Evolutionary conservation across 257 asterid species (phyloP).

Genomic region (Osmanthus fragrans): DNA sequence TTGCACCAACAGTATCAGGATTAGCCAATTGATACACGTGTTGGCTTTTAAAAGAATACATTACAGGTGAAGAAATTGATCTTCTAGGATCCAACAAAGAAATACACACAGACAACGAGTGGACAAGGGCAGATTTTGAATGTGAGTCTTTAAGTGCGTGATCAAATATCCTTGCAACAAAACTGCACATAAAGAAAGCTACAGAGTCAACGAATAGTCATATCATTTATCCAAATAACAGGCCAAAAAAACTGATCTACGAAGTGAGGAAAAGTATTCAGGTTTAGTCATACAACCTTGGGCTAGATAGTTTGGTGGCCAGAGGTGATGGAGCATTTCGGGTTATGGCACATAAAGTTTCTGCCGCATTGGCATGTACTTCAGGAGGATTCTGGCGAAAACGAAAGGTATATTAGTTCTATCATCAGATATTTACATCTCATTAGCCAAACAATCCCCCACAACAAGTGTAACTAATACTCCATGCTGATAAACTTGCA

Average conservation of each 20-base stretch:
- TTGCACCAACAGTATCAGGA: constrained; percentile 88
- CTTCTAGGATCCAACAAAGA: constrained; percentile 92
- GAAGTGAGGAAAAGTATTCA: constrained; percentile 16
- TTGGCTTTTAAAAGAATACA: constrained; percentile 82
- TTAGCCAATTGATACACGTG: constrained; percentile 70
- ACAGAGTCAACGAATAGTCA: constrained; percentile 15
- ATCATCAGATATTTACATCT: not conserved
- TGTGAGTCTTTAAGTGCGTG: constrained; percentile 85
- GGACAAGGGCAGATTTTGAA: constrained; percentile 82
- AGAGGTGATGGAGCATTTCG: constrained; percentile 85
- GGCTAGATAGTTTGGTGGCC: constrained; percentile 86
- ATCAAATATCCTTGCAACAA: constrained; percentile 80
- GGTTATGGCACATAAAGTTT: constrained; percentile 86
- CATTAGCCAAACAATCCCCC: not conserved
- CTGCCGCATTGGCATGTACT: constrained; percentile 98
- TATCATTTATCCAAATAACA: constrained; percentile 3
- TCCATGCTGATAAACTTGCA: constrained; percentile 15
- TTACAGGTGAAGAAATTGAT: constrained; percentile 66
- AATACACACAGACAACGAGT: constrained; percentile 85
- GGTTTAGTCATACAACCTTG: constrained; percentile 53
- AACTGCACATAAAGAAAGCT: constrained; percentile 50
- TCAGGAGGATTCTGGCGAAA: constrained; percentile 79
- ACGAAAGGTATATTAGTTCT: not conserved
- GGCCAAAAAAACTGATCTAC: constrained; percentile 9
- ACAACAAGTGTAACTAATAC: not conserved